A percentile compares a stretch with the other conserved stretches of the same genome.
Conservation (phyloP, 169 alveolate genomes). For the Plasmodium gaboni region DNA sequence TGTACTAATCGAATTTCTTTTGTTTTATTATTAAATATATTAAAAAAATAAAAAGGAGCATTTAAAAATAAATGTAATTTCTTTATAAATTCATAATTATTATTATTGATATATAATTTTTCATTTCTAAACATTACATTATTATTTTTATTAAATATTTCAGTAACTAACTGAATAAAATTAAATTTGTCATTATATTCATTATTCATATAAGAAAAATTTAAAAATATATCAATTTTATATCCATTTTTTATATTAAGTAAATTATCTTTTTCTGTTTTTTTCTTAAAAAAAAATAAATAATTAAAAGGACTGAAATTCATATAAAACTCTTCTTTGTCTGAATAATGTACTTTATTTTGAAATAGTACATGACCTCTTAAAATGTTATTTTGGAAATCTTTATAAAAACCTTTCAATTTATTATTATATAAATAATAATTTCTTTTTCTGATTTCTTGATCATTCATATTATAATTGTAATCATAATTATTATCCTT, state of each 20-base stretch:
- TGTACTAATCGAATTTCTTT: slow-evolving; percentile 24
- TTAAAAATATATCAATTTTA: slow-evolving; percentile 51
- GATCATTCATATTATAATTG: background rate
- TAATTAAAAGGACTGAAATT: slow-evolving; percentile 23
- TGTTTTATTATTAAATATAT: slow-evolving; percentile 20
- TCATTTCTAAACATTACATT: slow-evolving; percentile 29
- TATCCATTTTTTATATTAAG: slow-evolving; percentile 57
- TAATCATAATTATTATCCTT: background rate
- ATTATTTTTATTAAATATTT: slow-evolving; percentile 16
- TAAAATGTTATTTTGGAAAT: slow-evolving; percentile 56
- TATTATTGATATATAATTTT: slow-evolving; percentile 55
- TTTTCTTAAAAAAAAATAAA: background rate
- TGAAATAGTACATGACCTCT: slow-evolving; percentile 54
- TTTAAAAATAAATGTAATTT: slow-evolving; percentile 63
- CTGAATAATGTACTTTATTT: background rate
- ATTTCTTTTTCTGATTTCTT: background rate
- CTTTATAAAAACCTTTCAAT: slow-evolving; percentile 17
- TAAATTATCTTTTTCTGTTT: slow-evolving; percentile 6
- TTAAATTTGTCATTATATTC: slow-evolving; percentile 49
- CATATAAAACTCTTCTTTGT: slow-evolving; percentile 9
- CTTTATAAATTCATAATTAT: slow-evolving; percentile 49
- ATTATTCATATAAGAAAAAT: slow-evolving; percentile 51
- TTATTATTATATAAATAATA: slow-evolving; percentile 6
- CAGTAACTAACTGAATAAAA: slow-evolving; percentile 46
- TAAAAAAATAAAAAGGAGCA: slow-evolving; percentile 63